Evolutionary conservation across 345 rosid species (phyloP), one percentile per base, ranked within the genome.

Genomic region (Hevea brasiliensis): DNA sequence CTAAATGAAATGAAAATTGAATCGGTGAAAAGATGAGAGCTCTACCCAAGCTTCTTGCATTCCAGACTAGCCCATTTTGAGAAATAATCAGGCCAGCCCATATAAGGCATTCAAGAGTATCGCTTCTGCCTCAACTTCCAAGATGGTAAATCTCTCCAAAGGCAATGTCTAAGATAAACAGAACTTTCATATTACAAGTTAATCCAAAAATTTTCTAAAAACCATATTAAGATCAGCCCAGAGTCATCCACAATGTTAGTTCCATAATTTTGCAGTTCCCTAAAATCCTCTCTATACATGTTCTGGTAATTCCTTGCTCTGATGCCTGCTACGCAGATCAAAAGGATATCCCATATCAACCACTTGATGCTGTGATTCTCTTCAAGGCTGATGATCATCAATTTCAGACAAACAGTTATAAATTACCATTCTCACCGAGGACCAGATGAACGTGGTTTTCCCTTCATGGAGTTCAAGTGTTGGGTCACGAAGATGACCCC

Each of bases 401-500:
- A 21, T 47, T 27, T 44, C 26, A 20, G 44, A 44, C 3, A 18
- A 55, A 17, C 1, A 3, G 23, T 8, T 4, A 0, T 24, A 32
- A 18, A 35, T 35, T 40, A 74, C 17, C 14, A 20, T 15, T 77
- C 53, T 77, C 64, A 87, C 68, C 79, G 72, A 23, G 82, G 72
- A 81, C 82, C 88, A n/a, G 93, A 82, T 0, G 92, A 82, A 23
- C 92, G 91, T 44, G 97, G 79, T 82, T 95, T 95, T 24, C 89
- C 92, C 79, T 86, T 88, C 15, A 82, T 71, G 27, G 98, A 96
- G 82, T 89, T 91, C 73, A 91, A 75, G 89, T 95, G 94, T 67
- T 93, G 97, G 62, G 96, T 81, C 72, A 93, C 84, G 61, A 95
- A 93, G 65, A 93, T 88, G 71, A 91, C 91, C 77, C 93, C 98